Evolutionary conservation across 208 protist genomes (phyloP).

Genomic region (Entamoeba invadens): DNA sequence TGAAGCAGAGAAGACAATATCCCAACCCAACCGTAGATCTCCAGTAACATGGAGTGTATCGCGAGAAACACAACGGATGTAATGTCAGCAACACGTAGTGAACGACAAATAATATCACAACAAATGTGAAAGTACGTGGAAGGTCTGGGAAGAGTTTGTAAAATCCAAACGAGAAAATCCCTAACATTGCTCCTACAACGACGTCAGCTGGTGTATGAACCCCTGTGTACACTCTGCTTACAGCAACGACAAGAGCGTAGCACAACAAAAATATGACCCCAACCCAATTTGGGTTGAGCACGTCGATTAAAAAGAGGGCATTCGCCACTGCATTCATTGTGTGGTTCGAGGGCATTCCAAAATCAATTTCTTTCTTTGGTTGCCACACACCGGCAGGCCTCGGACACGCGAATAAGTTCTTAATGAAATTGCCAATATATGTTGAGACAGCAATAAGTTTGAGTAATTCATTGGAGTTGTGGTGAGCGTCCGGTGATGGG

Average conservation of each 20-base stretch:
- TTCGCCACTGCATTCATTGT: neutral
- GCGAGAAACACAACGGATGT: neutral
- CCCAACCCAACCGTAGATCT: neutral
- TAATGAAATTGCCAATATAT: neutral
- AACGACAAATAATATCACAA: neutral
- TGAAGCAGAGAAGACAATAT: neutral
- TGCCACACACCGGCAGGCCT: neutral
- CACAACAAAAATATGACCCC: neutral
- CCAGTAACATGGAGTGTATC: neutral
- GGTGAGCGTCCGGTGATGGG: neutral
- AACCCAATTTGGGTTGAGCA: neutral
- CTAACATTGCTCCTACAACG: neutral
- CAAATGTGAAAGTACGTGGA: neutral
- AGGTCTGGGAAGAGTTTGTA: neutral
- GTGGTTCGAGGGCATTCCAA: neutral
- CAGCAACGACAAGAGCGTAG: neutral
- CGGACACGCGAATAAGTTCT: neutral
- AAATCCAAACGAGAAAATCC: neutral
- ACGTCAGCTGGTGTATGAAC: neutral
- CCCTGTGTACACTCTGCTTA: neutral
- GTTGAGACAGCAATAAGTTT: neutral
- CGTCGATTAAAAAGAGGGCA: neutral
- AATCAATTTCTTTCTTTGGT: neutral
- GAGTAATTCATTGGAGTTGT: neutral
- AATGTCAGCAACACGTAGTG: neutral